A percentile compares a stretch with the other conserved stretches of the same genome.
phyloP scores from a whole-genome alignment of 768 basidiomycete species.

The Tulasnella sp. region DNA sequence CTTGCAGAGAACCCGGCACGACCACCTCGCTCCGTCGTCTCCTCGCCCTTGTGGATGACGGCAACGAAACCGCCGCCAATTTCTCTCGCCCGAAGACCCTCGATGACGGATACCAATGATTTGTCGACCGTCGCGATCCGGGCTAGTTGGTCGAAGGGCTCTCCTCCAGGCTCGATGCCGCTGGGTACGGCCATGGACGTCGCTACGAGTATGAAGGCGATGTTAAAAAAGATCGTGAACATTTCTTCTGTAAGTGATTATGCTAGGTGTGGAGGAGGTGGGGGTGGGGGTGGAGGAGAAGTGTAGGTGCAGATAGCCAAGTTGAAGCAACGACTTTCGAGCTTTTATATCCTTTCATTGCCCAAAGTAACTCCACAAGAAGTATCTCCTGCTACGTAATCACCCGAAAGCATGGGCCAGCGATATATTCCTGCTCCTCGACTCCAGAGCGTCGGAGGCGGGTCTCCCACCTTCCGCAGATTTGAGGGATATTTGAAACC shows the following conservation, averaged over 20 bases:
- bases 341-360: too few relatives aligned
- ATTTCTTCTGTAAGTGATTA: not conserved
- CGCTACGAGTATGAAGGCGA: not conserved
- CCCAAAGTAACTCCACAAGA: too few relatives aligned
- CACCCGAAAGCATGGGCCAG: too few relatives aligned
- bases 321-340: too few relatives aligned
- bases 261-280: too few relatives aligned
- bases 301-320: too few relatives aligned
- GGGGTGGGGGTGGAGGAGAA: too few relatives aligned
- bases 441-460: too few relatives aligned
- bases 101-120: not conserved
- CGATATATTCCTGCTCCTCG: too few relatives aligned
- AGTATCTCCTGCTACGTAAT: too few relatives aligned
- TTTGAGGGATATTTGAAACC: too few relatives aligned
- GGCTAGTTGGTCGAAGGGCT: not conserved
- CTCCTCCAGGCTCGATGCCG: not conserved
- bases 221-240: not conserved
- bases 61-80: not conserved
- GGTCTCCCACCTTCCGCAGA: too few relatives aligned
- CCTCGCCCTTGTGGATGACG: not conserved
- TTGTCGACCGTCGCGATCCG: not conserved
- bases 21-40: not conserved
- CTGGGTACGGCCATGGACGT: not conserved
- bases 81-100: not conserved
- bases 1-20: not conserved